A percentile compares a stretch with the other conserved stretches of the same genome.
Evolutionary conservation across 495 filamentous ascomycete genomes (phyloP).

Genomic region (Hypomontagnella submonticulosa): DNA sequence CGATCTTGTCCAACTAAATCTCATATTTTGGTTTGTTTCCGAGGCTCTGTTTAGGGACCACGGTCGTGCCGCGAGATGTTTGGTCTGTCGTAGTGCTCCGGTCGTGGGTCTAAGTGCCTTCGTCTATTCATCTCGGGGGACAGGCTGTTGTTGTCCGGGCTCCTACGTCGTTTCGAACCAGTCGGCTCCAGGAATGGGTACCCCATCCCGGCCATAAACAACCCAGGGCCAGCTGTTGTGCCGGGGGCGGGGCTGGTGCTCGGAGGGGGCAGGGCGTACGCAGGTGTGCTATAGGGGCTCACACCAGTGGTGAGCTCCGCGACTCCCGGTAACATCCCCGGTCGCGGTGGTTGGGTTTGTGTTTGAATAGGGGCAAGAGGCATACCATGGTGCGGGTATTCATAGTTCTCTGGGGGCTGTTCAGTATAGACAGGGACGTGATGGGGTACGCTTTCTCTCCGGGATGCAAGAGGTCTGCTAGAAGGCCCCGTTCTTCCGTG

Average conservation of each 20-base stretch:
- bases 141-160: slow-evolving; percentile 51
- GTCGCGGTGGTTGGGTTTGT: slow-evolving; percentile 40
- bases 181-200: slow-evolving; percentile 50
- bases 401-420: slow-evolving; percentile 48
- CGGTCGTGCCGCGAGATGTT: slow-evolving; percentile 23
- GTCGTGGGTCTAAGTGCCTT: slow-evolving; percentile 52
- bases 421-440: slow-evolving; percentile 51
- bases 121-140: slow-evolving; percentile 57
- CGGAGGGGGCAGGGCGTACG: slow-evolving; percentile 57
- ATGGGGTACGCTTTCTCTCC: slow-evolving; percentile 58
- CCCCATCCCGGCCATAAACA: slow-evolving; percentile 51
- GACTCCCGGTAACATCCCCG: slow-evolving; percentile 61
- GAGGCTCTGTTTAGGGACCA: not conserved
- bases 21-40: slow-evolving; percentile 2
- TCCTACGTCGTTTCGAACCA: slow-evolving; percentile 54
- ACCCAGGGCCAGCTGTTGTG: slow-evolving; percentile 56
- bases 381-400: slow-evolving; percentile 40
- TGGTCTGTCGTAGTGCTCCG: slow-evolving; percentile 40
- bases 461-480: slow-evolving; percentile 48
- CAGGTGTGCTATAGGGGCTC: slow-evolving; percentile 64
- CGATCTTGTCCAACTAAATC: slow-evolving; percentile 4
- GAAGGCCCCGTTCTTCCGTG: slow-evolving; percentile 39
- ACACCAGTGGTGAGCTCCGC: slow-evolving; percentile 66
- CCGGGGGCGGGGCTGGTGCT: slow-evolving; percentile 52
- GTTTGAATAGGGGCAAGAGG: slow-evolving; percentile 60